Evolutionary conservation across 2,329 filamentous ascomycete genomes (phyloP), one percentile per base, ranked within the genome.

Genomic region (Gaeumannomyces sp.): DNA sequence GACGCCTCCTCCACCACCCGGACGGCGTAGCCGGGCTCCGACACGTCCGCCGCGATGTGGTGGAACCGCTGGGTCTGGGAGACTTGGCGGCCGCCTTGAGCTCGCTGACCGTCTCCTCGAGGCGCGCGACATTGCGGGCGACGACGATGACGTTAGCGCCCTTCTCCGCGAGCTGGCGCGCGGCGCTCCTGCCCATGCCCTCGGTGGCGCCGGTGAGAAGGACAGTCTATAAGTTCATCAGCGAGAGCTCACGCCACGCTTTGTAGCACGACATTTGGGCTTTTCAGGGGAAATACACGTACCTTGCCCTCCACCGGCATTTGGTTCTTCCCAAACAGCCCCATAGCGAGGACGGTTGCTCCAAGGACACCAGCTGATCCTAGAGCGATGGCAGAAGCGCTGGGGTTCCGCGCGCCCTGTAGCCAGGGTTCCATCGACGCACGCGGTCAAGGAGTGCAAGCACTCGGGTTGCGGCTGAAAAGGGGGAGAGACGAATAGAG

Each of bases 181-280:
- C 93, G 27, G 89, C 85, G 63, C 87, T 86, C 70, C 88, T 87
- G 66, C 95, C 95, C 89, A 97, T 92, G 65, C 95, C 95, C 73
- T 97, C 91, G 0, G 95, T 97, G 38, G 89, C 93, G 60, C 95
- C 95, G 0, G 95, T 99, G 63, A 99, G 81, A 64, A 98, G 81
- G 63, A 96, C 83, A 2, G 93, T 97, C 93, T 97, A 62, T 19
- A 11, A 27, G n/a, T 2, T 2, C 5, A 27, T 56, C 25, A 19
- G 27, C 28, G 70, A 13, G 65, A 13, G 38, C 38, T 22, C 22
- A 16, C 19, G 38, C 53, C 27, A 64, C 62, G 63, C 16, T 38
- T 65, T 66, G 28, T 63, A 53, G 56, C 16, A 45, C 6, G 5
- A 19, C 19, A 16, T 45, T 19, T 19, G 14, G 38, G 33, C 33